Base-by-base conservation (phyloP, 495 filamentous ascomycete species). In the Cairneyella variabilis region DNA sequence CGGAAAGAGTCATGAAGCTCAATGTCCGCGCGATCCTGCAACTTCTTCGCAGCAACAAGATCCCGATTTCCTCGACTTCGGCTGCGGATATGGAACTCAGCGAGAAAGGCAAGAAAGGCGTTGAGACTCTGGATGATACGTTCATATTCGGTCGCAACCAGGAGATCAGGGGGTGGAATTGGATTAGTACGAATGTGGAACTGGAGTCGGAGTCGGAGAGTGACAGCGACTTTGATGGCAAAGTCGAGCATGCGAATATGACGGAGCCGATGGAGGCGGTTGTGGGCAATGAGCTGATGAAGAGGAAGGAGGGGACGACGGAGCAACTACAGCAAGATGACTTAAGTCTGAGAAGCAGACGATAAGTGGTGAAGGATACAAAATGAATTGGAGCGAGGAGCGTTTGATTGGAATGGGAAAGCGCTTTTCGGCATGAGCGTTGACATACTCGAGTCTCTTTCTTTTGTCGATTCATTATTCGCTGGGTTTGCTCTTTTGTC, bases 21-120 rank as follows among this genome's bases (percentile, higher is more conserved):
- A 90, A 91, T 51, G 65, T 74, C 3, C 64, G 86, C 2, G 85
- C 85, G 3, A 71, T 78, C 18, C 60, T 86, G 51, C 81, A 90
- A 69, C 64, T 83, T 0, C 46, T 90, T 10, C 66, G 86, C 14
- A 68, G 64, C 6, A 72, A 70, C 9, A 73, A 71, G 4, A 61
- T 81, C 2, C 65, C 69, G 17, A 76, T 88, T 21, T 73, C 73
- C 2, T 67, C 71, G 6, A 84, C 80, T 5, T 72, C 65, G 56
- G 50, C 41, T 1, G 60, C 57, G 11, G 83, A 85, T 53, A 65
- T 81, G 48, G 72, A 76, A 30, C 10, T 60, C 28, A 6, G 7
- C 14, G 14, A 32, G 42, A 16, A 11, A 14, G 28, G 20, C 11
- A 25, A 46, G 17, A 26, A 23, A 0, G 34, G 12, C 9, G 17